Percentiles rank a stretch among this genome's conserved stretches.
Evolutionary conservation across 1,284 basidiomycete species (phyloP).

Genomic region (Tilletiopsis washingtonensis): DNA sequence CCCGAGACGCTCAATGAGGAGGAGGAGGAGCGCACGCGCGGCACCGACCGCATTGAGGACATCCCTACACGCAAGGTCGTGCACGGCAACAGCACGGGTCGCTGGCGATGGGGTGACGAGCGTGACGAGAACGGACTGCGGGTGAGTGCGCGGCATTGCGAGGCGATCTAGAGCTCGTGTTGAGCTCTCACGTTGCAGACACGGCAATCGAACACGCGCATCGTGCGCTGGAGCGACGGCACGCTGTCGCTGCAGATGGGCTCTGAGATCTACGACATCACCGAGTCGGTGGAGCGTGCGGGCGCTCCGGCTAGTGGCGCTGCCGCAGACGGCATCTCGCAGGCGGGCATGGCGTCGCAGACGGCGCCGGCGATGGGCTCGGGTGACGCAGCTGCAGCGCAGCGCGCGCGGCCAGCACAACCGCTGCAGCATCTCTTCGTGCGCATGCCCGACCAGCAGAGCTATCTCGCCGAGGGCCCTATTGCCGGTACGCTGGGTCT

Average conservation of each 20-base stretch:
- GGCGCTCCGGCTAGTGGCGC: no score
- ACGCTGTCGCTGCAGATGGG: constrained; percentile 75
- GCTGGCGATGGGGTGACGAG: constrained; percentile 74
- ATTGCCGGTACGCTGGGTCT: constrained; percentile 1
- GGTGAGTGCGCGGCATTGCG: no score
- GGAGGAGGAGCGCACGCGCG: no score
- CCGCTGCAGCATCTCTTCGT: constrained; percentile 3
- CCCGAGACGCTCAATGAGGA: constrained; percentile 28
- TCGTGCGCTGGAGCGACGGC: constrained; percentile 87
- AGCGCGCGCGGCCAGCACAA: constrained; percentile 1
- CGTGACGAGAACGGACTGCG: constrained; percentile 58
- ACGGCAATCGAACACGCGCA: constrained; percentile 74
- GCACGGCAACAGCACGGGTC: no score
- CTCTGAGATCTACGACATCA: constrained; percentile 76
- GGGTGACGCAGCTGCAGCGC: no score
- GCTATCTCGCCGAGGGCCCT: constrained; percentile 4
- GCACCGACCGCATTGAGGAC: no score
- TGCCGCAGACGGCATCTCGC: no score
- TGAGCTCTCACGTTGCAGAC: no score
- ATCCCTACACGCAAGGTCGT: no score
- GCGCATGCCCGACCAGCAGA: constrained; percentile 1
- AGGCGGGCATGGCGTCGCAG: not conserved
- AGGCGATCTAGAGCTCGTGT: no score
- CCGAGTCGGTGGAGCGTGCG: constrained; percentile 28
- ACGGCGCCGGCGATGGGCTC: no score